Conservation (phyloP, 2,329 filamentous ascomycete species). For the Cladobotryum mycophilum region DNA sequence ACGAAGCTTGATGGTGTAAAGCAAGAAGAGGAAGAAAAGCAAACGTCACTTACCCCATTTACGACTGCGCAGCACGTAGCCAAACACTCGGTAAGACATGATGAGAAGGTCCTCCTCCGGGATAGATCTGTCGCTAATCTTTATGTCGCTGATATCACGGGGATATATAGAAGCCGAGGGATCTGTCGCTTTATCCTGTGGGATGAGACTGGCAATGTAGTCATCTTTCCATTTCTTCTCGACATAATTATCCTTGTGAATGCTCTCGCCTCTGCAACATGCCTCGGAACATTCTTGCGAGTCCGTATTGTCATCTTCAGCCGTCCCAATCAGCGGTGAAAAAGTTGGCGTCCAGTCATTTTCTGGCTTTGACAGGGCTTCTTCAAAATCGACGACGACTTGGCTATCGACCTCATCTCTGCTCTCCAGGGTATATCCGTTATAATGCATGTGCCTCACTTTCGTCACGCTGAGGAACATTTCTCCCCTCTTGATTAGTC, state of each 20-base stretch:
- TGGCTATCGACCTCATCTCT: slow-evolving; percentile 11
- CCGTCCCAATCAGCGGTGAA: background rate
- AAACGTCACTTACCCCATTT: slow-evolving; percentile 31
- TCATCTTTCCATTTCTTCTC: slow-evolving; percentile 7
- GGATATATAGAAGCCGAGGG: background rate
- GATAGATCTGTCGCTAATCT: background rate
- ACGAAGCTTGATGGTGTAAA: background rate
- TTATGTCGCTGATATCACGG: slow-evolving; percentile 1
- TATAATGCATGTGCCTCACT: slow-evolving; percentile 24
- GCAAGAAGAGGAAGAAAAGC: slow-evolving; percentile 8
- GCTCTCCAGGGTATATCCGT: slow-evolving; percentile 1
- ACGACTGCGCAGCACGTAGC: slow-evolving; percentile 25
- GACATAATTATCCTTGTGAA: slow-evolving; percentile 4
- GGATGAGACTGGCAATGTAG: slow-evolving; percentile 3
- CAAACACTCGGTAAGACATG: slow-evolving; percentile 28
- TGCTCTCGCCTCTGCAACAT: background rate
- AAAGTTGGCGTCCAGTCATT: slow-evolving; percentile 1
- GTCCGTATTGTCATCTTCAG: background rate
- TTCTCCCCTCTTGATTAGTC: slow-evolving; percentile 16
- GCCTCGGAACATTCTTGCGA: background rate
- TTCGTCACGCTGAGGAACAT: slow-evolving; percentile 15
- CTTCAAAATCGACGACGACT: slow-evolving; percentile 10
- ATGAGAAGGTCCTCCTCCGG: slow-evolving; percentile 23
- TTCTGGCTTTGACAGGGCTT: slow-evolving; percentile 1
- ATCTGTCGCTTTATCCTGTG: too few relatives aligned